phyloP scores from a whole-genome alignment of 1,284 basidiomycete genomes.

The Irpex lacteus region DNA sequence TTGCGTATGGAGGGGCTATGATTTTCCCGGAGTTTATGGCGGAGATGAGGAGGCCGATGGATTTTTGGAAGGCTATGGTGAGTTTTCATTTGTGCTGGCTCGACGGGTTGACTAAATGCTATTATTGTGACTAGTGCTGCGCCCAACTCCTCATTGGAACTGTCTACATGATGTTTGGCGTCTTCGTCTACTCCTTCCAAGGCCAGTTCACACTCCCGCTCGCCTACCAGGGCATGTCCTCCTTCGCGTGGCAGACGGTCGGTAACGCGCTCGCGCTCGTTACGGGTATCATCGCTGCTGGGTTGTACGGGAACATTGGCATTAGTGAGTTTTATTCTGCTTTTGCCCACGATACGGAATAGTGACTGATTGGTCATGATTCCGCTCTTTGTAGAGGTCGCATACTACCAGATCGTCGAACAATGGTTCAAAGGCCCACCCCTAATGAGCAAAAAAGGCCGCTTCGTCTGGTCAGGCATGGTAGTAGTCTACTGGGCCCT shows the following conservation, averaged over 20 bases:
- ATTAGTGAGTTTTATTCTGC: constrained; percentile 38
- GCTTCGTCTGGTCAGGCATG: constrained; percentile 40
- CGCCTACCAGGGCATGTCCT: constrained; percentile 59
- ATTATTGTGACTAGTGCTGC: constrained; percentile 22
- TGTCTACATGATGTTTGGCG: constrained; percentile 59
- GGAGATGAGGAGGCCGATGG: constrained; percentile 69
- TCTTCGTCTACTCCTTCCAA: constrained; percentile 52
- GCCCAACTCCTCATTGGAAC: constrained; percentile 55
- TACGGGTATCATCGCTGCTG: constrained; percentile 53
- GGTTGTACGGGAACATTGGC: constrained; percentile 65
- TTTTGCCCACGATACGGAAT: too few relatives aligned
- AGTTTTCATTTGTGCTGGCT: too few relatives aligned
- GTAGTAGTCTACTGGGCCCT: constrained; percentile 48
- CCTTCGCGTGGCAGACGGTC: constrained; percentile 37
- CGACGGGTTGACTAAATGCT: too few relatives aligned
- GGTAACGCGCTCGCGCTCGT: constrained; percentile 51
- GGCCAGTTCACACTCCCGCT: constrained; percentile 52
- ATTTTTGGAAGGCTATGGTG: constrained; percentile 76
- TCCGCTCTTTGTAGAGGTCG: constrained; percentile 25
- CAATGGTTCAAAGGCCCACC: constrained; percentile 52
- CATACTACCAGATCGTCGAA: constrained; percentile 50
- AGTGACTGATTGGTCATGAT: not conserved
- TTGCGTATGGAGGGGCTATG: constrained; percentile 37
- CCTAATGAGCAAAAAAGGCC: constrained; percentile 44
- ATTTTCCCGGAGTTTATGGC: constrained; percentile 52